These are phyloP conservation scores for Candida sphagnicola DNA, from an alignment of 805 yeast species.

Conservation along the genomic window DNA sequence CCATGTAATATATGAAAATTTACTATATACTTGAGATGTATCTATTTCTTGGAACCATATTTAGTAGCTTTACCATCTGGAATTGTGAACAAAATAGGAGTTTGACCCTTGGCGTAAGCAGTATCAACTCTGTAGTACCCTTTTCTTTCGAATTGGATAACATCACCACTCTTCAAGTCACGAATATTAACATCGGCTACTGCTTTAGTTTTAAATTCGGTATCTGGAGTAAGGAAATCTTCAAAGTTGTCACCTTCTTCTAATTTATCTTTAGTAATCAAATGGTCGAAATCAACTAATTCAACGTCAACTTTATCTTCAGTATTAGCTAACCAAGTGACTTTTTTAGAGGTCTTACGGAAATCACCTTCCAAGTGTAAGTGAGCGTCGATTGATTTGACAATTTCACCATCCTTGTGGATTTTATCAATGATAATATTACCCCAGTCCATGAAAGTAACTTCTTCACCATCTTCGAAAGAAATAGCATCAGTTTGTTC, in stretches of 20 bases:
- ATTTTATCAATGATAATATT: constrained; percentile 76
- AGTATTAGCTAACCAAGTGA: constrained; percentile 92
- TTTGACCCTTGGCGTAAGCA: constrained; percentile 51
- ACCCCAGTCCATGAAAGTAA: constrained; percentile 99
- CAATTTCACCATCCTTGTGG: constrained; percentile 54
- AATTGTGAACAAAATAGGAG: constrained; percentile 81
- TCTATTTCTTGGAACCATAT: constrained; percentile 32
- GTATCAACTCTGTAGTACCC: constrained; percentile 87
- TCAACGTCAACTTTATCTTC: constrained; percentile 68
- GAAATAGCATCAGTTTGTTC: constrained; percentile 82
- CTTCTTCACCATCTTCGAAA: constrained; percentile 76
- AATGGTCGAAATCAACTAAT: constrained; percentile 87
- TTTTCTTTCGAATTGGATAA: constrained; percentile 94
- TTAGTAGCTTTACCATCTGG: constrained; percentile 81
- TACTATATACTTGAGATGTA: too few species aligned
- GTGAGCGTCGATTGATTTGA: constrained; percentile 66
- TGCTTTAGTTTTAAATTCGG: constrained; percentile 79
- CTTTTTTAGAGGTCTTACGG: constrained; percentile 91
- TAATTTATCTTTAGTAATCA: constrained; percentile 90
- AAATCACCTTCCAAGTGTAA: constrained; percentile 93
- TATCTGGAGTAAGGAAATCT: constrained; percentile 82
- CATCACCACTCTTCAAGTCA: constrained; percentile 76
- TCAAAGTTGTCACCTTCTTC: constrained; percentile 91
- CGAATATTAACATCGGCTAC: constrained; percentile 77
- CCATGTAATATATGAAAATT: too few species aligned